Base-by-base conservation (phyloP, 306 rosid species). In the Abrus precatorius region DNA sequence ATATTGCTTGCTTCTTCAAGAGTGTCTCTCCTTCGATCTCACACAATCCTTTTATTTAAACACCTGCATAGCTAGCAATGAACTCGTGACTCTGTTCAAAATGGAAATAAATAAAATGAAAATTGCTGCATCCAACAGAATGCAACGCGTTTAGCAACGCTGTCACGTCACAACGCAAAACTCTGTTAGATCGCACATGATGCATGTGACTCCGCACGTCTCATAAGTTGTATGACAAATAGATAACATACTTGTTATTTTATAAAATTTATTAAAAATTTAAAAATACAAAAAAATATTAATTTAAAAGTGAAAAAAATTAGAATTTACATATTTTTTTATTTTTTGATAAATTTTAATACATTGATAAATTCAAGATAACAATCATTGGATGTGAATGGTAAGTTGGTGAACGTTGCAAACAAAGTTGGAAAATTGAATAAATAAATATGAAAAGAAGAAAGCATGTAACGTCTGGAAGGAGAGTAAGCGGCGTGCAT, bases 141-240 rank as follows among this genome's bases (percentile, higher is more conserved):
- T 52, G 9, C 6, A 75, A 76, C 64, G 29, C 80, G 72, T 76
- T 38, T 50, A 41, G 63, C 6, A 60, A 5, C 32, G 60, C 20
- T 74, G 66, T 73, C 59, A 44, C 14, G 40, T 59, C 59, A 74
- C 44, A 56, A 5, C 12, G 10, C 8, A 40, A 13, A 12, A 20
- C 3, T 47, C 6, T 27, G 60, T 47, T 20, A 20, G 53, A 72
- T 36, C 1, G 43, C 12, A 34, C 12, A 38, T 28, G 27, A 54
- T 12, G 34, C 52, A 57, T 43, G 59, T 49, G 73, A 64, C 65
- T 6, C 6, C 50, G 62, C 80, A 48, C 48, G 4, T 45, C 59
- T 13, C n/a, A 8, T 1, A 45, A 20, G 20, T 20, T 20, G 20
- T 20, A 20, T 20, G 20, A 20, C 20, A 20, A 20, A 20, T 20